Percentiles rank a stretch among this genome's conserved stretches.
Evolutionary conservation across 1,139 yeast genomes (phyloP).

Genomic region (Kodamaea ohmeri): DNA sequence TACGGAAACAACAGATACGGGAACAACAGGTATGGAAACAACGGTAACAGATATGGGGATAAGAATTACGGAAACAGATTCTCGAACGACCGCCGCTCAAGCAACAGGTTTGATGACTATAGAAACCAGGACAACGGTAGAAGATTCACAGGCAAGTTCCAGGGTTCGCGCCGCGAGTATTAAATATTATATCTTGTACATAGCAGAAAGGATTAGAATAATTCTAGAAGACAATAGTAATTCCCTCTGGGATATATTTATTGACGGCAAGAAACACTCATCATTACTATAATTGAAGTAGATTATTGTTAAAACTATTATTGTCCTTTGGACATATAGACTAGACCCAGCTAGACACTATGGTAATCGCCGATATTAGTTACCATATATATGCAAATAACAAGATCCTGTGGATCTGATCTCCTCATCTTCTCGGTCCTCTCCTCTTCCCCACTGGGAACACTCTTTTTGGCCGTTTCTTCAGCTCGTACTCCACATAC

Average conservation of each 20-base stretch:
- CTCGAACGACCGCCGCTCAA: not conserved
- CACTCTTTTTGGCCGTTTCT: conserved; percentile 5
- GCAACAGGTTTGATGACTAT: not conserved
- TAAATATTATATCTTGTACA: conserved; percentile 4
- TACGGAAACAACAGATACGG: conserved; percentile 1
- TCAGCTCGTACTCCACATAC: conserved; percentile 12
- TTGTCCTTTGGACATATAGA: too few species aligned
- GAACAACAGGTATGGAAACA: conserved; percentile 4
- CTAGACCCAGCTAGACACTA: too few species aligned
- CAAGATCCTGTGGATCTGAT: not conserved
- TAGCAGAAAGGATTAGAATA: conserved; percentile 3
- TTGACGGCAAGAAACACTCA: too few species aligned
- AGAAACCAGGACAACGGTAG: conserved; percentile 6
- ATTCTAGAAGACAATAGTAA: too few species aligned
- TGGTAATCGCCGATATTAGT: too few species aligned
- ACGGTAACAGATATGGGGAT: not conserved
- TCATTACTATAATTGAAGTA: too few species aligned
- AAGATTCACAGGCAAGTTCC: conserved; percentile 9
- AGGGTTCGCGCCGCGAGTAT: conserved; percentile 11
- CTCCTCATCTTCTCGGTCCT: conserved; percentile 6
- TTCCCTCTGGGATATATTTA: too few species aligned
- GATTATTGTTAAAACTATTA: too few species aligned
- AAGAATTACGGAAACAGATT: too few species aligned
- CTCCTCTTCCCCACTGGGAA: conserved; percentile 5
- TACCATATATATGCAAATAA: not conserved